Conservation (phyloP, 148 eudicot species). For the Persicaria tinctoria region DNA sequence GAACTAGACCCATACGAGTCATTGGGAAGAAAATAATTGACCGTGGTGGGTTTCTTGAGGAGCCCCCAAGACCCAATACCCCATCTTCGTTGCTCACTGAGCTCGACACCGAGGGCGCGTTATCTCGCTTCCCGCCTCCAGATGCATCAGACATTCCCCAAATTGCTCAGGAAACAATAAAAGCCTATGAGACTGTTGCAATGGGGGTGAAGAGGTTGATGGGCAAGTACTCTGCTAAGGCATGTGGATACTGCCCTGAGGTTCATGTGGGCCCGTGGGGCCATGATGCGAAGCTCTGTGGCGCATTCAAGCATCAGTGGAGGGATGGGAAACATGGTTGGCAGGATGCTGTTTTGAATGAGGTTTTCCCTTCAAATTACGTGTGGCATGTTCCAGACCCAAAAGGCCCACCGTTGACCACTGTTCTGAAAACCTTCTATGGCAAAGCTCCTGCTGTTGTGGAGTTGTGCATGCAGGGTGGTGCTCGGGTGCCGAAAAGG, state of each 20-base stretch:
- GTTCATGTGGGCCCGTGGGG: slow-evolving; percentile 99
- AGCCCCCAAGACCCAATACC: slow-evolving; percentile 26
- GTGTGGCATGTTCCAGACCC: slow-evolving; percentile 91
- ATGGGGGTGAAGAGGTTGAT: slow-evolving; percentile 68
- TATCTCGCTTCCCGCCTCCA: slow-evolving; percentile 51
- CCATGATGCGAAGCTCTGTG: slow-evolving; percentile 95
- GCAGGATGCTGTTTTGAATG: slow-evolving; percentile 85
- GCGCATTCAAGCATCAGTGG: slow-evolving; percentile 98
- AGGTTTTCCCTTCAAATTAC: slow-evolving; percentile 85
- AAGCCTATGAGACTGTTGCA: slow-evolving; percentile 56
- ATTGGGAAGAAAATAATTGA: slow-evolving; percentile 79
- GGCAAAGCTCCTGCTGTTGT: slow-evolving; percentile 94
- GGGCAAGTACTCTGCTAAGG: slow-evolving; percentile 77
- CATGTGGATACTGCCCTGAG: slow-evolving; percentile 96
- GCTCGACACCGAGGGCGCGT: slow-evolving; percentile 68
- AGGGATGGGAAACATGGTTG: slow-evolving; percentile 99
- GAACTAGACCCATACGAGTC: slow-evolving; percentile 68
- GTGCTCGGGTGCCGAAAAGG: slow-evolving; percentile 56
- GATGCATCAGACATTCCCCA: slow-evolving; percentile 34
- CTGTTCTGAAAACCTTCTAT: slow-evolving; percentile 59
- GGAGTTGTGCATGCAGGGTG: slow-evolving; percentile 86
- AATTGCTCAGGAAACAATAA: slow-evolving; percentile 59
- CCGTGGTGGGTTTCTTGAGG: slow-evolving; percentile 46
- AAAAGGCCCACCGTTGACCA: slow-evolving; percentile 60
- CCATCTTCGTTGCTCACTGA: slow-evolving; percentile 38